Evolutionary conservation across 352 stramenopile species (phyloP), one percentile per base, ranked within the genome.

Genomic region (Phytopythium helicoides): DNA sequence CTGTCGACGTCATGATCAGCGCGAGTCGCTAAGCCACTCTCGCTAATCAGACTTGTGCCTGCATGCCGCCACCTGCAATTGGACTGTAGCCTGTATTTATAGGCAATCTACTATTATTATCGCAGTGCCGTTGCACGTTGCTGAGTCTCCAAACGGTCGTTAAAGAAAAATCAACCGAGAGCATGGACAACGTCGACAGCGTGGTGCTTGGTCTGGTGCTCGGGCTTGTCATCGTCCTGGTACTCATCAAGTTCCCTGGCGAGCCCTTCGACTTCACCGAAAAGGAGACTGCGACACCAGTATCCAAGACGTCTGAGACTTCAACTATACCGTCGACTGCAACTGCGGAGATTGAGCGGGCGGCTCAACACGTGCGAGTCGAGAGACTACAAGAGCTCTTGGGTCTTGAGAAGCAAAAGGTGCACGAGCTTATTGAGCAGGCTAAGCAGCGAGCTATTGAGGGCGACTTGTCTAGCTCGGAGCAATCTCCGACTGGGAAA

Each of bases 311-410:
- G 7, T 14, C 52, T 11, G 33, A 60, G 15, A 42, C 56, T 1
- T 42, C 64, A 23, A 56, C 71, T 22, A 34, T n/a, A n/a, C n/a
- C n/a, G n/a, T n/a, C n/a, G n/a, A n/a, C 33, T 5, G 47, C 34
- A 22, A 44, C 19, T 23, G 60, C 67, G 4, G 69, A 75, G 3
- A 58, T 79, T 21, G 63, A 70, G 11, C 51, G 35, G 5, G 57
- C 53, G 28, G 67, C 60, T 9, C 62, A 71, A 11, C 65, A 62
- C 16, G 49, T 76, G 7, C 78, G 75, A 23, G 56, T 86, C 46
- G 52, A 85, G 15, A 81, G 83, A 46, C 62, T 90, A 6, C 76
- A 88, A 62, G 50, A 71, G 44, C 52, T 87, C 7, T 64, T 88
- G 10, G 73, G 73, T 15, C 31, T 85, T 4, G 66, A 88, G 47